Evolutionary conservation across 306 rosid species (phyloP), one percentile per base, ranked within the genome.

Genomic region (Citrullus mucosospermus): DNA sequence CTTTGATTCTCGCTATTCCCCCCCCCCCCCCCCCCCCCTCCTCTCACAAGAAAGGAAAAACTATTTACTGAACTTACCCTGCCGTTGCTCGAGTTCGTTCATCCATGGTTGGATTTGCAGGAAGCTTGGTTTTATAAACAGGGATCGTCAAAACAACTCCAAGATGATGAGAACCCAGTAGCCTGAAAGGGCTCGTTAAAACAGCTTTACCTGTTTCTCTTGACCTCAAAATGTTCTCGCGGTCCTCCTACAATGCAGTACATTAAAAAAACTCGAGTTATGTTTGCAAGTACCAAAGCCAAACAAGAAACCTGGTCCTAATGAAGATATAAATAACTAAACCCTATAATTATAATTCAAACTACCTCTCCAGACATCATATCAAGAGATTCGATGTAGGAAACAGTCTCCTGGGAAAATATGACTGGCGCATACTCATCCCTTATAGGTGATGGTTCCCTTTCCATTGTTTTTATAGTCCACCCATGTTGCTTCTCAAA

Each of bases 321-420:
- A 48, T 12, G 54, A 13, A 48, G 17, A 48, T 48, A 25, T 28
- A 73, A 73, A 58, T 17, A 73, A 30, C 16, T 30, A 73, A 32
- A 50, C 28, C 9, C 61, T 3, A 51, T 15, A 60, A 22, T 71
- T 15, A 48, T 28, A 51, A 50, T 16, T 50, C 61, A 73, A 73
- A 50, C 56, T 39, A 96, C 99, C 99, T 96, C 96, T 76, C 99
- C 99, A 0, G 99, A 96, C 99, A 96, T 96, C 99, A 96, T 96
- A 87, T 96, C 99, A 30, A 96, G 78, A 72, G 98, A 92, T 81
- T 91, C 90, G 12, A 96, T 86, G 80, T 96, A 93, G 73, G 99
- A 90, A 71, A 96, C 3, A 3, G 97, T 96, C 86, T 92, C 97
- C 80, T 92, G 99, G 0, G 91, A 89, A 77, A 96, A 96, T 79